Evolutionary conservation across 352 stramenopile genomes (phyloP).

Genomic region (Globisporangium paddicum): DNA sequence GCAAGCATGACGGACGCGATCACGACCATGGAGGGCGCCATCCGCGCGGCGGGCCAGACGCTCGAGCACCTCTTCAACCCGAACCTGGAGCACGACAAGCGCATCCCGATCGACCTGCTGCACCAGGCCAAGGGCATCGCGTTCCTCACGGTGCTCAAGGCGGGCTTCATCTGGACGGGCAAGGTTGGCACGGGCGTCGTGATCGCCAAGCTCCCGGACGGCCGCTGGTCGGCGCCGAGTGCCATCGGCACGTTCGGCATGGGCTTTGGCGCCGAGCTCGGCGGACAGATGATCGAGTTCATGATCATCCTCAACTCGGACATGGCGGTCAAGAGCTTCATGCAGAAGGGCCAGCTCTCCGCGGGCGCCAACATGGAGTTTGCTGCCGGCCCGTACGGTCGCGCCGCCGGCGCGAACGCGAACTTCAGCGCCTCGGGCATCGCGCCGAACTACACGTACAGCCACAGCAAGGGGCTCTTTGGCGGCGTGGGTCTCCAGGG

Average conservation of each 20-base stretch:
- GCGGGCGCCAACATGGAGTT: slow-evolving; percentile 81
- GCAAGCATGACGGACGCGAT: slow-evolving; percentile 61
- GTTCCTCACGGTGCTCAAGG: slow-evolving; percentile 92
- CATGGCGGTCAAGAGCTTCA: slow-evolving; percentile 88
- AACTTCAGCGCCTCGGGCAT: slow-evolving; percentile 75
- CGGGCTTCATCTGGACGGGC: slow-evolving; percentile 81
- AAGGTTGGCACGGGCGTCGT: slow-evolving; percentile 91
- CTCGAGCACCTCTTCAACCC: slow-evolving; percentile 91
- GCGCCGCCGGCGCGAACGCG: slow-evolving; percentile 65
- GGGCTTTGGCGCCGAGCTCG: slow-evolving; percentile 75
- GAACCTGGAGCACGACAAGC: slow-evolving; percentile 79
- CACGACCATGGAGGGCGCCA: slow-evolving; percentile 89
- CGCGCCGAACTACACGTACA: slow-evolving; percentile 87
- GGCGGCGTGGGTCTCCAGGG: slow-evolving; percentile 78
- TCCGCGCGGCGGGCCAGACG: slow-evolving; percentile 86
- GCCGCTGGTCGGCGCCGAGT: slow-evolving; percentile 93
- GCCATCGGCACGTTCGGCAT: slow-evolving; percentile 92
- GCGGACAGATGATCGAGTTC: slow-evolving; percentile 82
- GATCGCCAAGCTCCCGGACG: slow-evolving; percentile 91
- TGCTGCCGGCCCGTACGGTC: slow-evolving; percentile 73
- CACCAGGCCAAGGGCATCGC: slow-evolving; percentile 87
- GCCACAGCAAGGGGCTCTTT: slow-evolving; percentile 83
- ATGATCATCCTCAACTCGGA: slow-evolving; percentile 94
- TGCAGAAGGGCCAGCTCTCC: slow-evolving; percentile 82
- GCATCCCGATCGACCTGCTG: slow-evolving; percentile 89